These are phyloP conservation scores for Arthrobotrys megalospora DNA, from an alignment of 2,329 filamentous ascomycete genomes.

Conservation along the genomic window DNA sequence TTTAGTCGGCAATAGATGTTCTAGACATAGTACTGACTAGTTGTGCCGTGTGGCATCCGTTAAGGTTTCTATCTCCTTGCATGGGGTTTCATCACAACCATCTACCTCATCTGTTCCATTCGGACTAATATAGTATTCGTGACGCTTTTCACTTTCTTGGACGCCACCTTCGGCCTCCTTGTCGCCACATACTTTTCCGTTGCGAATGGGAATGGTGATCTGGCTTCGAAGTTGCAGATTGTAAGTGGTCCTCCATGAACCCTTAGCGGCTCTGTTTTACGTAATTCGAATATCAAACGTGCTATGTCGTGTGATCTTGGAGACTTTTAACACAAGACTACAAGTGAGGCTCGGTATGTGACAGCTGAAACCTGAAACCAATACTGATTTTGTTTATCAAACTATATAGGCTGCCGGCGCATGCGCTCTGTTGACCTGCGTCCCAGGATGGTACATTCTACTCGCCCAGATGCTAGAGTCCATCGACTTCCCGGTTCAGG, in stretches of 20 bases:
- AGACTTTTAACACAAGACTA: no score
- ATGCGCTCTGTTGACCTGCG: slow-evolving; percentile 38
- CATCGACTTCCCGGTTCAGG: slow-evolving; percentile 57
- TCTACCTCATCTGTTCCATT: slow-evolving; percentile 79
- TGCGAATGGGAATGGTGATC: slow-evolving; percentile 24
- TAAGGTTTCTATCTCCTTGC: slow-evolving; percentile 74
- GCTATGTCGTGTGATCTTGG: background rate
- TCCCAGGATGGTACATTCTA: slow-evolving; percentile 57
- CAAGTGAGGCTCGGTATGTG: background rate
- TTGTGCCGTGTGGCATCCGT: background rate
- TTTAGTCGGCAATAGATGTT: background rate
- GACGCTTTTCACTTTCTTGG: slow-evolving; percentile 77
- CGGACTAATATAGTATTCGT: slow-evolving; percentile 81
- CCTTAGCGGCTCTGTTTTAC: slow-evolving; percentile 3
- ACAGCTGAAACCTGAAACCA: background rate
- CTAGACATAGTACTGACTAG: slow-evolving; percentile 3
- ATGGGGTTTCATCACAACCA: slow-evolving; percentile 77
- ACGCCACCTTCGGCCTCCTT: slow-evolving; percentile 74
- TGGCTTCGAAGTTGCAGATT: slow-evolving; percentile 23
- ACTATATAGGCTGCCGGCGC: slow-evolving; percentile 41
- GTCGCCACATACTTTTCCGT: slow-evolving; percentile 72
- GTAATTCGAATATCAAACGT: background rate
- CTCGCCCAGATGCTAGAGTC: slow-evolving; percentile 52
- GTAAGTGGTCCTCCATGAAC: slow-evolving; percentile 31
- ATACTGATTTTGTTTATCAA: background rate